Evolutionary conservation across 2,329 filamentous ascomycete species (phyloP).

Genomic region (Claviceps pazoutovae): DNA sequence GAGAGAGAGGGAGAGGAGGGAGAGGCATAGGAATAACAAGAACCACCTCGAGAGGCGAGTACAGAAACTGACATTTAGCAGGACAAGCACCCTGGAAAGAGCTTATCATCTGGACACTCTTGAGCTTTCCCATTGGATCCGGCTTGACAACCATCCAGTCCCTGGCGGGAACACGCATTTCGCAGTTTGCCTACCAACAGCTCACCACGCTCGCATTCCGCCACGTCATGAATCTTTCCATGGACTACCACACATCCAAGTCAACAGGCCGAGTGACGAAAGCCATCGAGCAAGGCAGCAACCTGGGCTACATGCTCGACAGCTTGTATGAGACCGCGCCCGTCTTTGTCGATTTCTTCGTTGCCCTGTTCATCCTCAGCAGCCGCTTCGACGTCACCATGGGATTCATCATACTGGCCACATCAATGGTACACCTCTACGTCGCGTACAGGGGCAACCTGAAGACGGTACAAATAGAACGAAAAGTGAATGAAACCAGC

Average conservation of each 20-base stretch:
- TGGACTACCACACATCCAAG: constrained; percentile 54
- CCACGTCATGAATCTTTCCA: constrained; percentile 52
- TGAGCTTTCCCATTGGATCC: constrained; percentile 8
- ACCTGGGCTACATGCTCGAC: constrained; percentile 43
- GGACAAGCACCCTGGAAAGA: constrained; percentile 6
- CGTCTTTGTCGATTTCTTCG: constrained; percentile 11
- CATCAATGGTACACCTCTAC: constrained; percentile 7
- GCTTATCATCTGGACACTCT: constrained; percentile 5
- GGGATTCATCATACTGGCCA: constrained; percentile 11
- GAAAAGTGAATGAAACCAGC: constrained; percentile 6
- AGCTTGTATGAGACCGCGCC: constrained; percentile 22
- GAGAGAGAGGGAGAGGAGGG: too few relatives aligned
- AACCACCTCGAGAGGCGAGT: too few relatives aligned
- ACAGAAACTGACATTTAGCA: background rate
- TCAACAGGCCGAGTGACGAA: constrained; percentile 47
- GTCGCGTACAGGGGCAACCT: constrained; percentile 8
- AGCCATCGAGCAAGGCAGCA: constrained; percentile 45
- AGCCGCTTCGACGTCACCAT: constrained; percentile 30
- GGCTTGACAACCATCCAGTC: constrained; percentile 1
- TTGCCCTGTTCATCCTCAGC: constrained; percentile 48
- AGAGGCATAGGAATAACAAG: too few relatives aligned
- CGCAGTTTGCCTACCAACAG: constrained; percentile 27
- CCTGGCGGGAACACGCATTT: constrained; percentile 12
- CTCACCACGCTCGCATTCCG: constrained; percentile 43
- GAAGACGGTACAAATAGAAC: constrained; percentile 6